phyloP scores from a whole-genome alignment of 441 rosid species.

The Corymbia calophylla region DNA sequence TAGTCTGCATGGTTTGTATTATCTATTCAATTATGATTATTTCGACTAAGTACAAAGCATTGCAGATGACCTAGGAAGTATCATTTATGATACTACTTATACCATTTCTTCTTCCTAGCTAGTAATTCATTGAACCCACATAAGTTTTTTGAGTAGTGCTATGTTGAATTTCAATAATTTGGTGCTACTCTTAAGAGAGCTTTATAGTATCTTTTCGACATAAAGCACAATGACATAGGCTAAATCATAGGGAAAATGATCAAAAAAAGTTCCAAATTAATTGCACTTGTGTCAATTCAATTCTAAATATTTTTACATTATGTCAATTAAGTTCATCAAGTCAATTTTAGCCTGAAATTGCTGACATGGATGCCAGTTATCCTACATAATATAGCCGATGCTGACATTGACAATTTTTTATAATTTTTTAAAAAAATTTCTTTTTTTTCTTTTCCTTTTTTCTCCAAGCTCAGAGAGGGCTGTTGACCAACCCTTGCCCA shows the following conservation, averaged over 20 bases:
- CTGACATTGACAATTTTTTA: no score
- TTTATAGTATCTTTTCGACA: background rate
- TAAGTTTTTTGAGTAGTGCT: background rate
- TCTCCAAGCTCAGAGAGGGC: accelerated
- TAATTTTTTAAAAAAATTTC: no score
- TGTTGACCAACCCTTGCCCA: background rate
- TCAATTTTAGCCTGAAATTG: background rate
- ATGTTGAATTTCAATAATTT: no score
- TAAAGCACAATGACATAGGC: background rate
- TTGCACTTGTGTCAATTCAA: no score
- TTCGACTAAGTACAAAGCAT: background rate
- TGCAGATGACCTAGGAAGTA: background rate
- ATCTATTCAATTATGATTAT: background rate
- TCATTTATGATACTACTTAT: background rate
- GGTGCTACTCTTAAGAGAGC: no score
- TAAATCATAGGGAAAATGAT: background rate
- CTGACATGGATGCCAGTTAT: accelerated
- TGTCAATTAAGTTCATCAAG: no score
- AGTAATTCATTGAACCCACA: background rate
- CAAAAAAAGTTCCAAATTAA: background rate
- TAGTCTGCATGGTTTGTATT: background rate
- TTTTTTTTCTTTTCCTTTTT: no score
- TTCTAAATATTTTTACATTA: no score
- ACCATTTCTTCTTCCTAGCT: background rate
- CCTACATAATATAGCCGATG: accelerated